A percentile compares a stretch with the other conserved stretches of the same genome.
These are phyloP conservation scores for Sequoiadendron giganteum DNA, from an alignment of 75 land plant genomes.

Conservation along the genomic window DNA sequence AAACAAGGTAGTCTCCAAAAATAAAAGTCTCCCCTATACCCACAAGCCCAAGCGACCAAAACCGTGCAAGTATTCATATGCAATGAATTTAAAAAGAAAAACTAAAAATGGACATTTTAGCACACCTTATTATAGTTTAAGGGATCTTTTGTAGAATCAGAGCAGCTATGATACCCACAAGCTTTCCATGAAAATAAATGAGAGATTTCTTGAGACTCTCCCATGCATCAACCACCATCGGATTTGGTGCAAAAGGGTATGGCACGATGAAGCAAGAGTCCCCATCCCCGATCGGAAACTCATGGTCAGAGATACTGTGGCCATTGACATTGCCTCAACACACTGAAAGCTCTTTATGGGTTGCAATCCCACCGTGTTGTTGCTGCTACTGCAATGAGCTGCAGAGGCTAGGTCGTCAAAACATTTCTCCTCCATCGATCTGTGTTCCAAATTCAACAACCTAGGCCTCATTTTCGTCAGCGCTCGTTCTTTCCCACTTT, in stretches of 20 bases:
- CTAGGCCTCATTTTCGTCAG: no score
- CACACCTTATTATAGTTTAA: conserved; percentile 69
- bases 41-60: not conserved
- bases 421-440: no score
- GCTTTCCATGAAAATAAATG: conserved; percentile 45
- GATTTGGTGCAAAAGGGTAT: conserved; percentile 61
- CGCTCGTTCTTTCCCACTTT: no score
- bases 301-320: not conserved
- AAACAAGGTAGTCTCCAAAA: not conserved
- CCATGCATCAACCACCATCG: conserved; percentile 64
- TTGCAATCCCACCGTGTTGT: not conserved
- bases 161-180: conserved; percentile 59
- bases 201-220: conserved; percentile 39
- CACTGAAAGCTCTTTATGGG: not conserved
- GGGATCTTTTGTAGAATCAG: conserved; percentile 44
- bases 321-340: not conserved
- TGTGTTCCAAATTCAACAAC: no score
- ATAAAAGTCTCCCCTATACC: not conserved
- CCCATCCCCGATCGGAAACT: conserved; percentile 53
- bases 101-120: not conserved
- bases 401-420: no score
- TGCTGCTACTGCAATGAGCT: not conserved
- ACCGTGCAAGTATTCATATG: not conserved
- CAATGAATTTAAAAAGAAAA: no score
- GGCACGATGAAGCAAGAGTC: conserved; percentile 44